These are phyloP conservation scores for Akebia trifoliata DNA, from an alignment of 164 flowering plant genomes.

Conservation along the genomic window DNA sequence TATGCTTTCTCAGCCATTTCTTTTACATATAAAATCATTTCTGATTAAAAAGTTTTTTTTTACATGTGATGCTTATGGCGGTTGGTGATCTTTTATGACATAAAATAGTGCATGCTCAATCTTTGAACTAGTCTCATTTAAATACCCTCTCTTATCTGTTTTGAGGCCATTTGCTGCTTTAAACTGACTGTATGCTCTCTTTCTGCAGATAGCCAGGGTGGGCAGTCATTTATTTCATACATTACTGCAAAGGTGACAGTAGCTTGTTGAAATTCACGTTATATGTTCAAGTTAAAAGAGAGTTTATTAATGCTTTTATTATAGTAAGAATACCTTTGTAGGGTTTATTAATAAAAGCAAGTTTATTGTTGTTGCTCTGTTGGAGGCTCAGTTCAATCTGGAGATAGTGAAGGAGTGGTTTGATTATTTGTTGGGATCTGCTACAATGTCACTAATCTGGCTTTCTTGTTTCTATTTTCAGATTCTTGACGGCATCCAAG, in stretches of 20 bases:
- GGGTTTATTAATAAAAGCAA: neutral
- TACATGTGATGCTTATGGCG: neutral
- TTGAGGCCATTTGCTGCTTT: neutral
- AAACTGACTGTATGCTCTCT: slow-evolving; percentile 8
- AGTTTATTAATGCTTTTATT: neutral
- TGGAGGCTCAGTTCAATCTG: neutral
- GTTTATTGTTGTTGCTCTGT: neutral
- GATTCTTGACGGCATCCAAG: slow-evolving; percentile 90
- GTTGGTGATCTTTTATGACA: neutral
- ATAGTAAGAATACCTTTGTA: neutral
- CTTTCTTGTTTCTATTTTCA: slow-evolving; percentile 14
- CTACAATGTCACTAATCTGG: neutral
- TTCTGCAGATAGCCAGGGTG: slow-evolving; percentile 63
- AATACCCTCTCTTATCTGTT: neutral
- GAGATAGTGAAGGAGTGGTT: slow-evolving; percentile 4
- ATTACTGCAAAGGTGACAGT: slow-evolving; percentile 72
- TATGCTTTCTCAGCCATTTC: no score
- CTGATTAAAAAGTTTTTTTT: no score
- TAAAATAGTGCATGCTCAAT: neutral
- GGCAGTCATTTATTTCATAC: slow-evolving; percentile 69
- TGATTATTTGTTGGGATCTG: no score
- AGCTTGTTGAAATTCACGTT: neutral
- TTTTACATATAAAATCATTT: no score
- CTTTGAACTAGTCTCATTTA: neutral
- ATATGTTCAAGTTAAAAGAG: neutral